Evolutionary conservation across 208 protist genomes (phyloP).

Genomic region (Acanthamoeba lenticulata): DNA sequence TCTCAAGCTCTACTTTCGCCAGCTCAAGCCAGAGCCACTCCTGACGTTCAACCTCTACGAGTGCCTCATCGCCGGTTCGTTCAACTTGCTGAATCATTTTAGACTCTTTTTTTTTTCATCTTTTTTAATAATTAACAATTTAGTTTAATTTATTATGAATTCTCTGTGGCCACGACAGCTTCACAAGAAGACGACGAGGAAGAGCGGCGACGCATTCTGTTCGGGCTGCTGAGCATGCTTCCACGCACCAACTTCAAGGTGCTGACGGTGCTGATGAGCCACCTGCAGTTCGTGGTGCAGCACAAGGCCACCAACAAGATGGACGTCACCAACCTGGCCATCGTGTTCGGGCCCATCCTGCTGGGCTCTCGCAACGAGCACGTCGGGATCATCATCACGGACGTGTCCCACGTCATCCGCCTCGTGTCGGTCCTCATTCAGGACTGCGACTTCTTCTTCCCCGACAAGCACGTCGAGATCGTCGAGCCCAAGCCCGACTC

Average conservation of each 20-base stretch:
- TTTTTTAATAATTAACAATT: no score
- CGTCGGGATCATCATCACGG: background rate
- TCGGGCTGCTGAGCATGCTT: background rate
- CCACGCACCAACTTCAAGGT: conserved; percentile 28
- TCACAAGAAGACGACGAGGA: background rate
- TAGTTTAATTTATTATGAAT: no score
- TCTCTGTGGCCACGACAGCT: no score
- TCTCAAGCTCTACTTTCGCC: background rate
- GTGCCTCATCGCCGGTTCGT: background rate
- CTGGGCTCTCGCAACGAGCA: background rate
- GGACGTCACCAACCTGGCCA: conserved; percentile 15
- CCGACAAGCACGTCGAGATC: background rate
- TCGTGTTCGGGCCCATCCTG: conserved; percentile 41
- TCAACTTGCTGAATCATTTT: no score
- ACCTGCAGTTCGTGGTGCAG: conserved; percentile 42
- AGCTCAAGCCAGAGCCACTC: conserved; percentile 12
- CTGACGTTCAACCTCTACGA: conserved; percentile 31
- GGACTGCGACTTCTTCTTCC: conserved; percentile 26
- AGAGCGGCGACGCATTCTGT: background rate
- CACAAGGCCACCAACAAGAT: conserved; percentile 42
- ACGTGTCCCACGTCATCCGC: conserved; percentile 12
- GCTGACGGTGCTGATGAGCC: conserved; percentile 36
- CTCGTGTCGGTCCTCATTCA: background rate
- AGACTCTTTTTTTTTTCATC: no score
- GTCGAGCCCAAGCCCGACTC: background rate